These are phyloP conservation scores for Trichoderma hamatum DNA, from an alignment of 2,329 filamentous ascomycete species.

Conservation along the genomic window DNA sequence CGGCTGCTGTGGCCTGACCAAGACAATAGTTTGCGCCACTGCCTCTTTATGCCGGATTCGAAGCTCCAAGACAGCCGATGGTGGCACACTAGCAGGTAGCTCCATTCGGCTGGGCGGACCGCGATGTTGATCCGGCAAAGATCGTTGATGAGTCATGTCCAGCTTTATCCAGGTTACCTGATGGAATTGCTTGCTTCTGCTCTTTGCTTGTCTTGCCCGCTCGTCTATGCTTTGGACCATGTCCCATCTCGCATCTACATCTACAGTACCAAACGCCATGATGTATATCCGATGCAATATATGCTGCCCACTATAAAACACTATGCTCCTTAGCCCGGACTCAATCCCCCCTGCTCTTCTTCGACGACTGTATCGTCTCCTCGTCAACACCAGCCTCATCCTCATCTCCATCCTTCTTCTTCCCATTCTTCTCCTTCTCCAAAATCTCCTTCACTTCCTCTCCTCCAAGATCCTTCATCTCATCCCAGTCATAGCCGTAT, in stretches of 20 bases:
- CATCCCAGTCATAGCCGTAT: conserved; percentile 90
- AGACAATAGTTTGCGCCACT: background rate
- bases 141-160: background rate
- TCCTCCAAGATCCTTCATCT: conserved; percentile 71
- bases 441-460: conserved; percentile 63
- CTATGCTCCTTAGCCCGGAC: background rate
- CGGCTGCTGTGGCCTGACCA: conserved; percentile 2
- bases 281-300: background rate
- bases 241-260: conserved; percentile 33
- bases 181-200: too few relatives aligned
- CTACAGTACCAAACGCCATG: background rate
- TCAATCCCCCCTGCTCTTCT: conserved; percentile 39
- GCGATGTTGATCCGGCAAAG: conserved; percentile 37
- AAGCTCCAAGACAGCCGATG: conserved; percentile 4
- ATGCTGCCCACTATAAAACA: too few relatives aligned
- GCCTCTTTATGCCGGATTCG: background rate
- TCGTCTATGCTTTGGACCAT: background rate
- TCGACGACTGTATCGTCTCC: conserved; percentile 42
- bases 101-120: conserved; percentile 7
- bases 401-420: conserved; percentile 41
- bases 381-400: conserved; percentile 42
- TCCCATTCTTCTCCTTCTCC: conserved; percentile 53
- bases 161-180: too few relatives aligned
- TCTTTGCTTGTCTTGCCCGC: background rate
- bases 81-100: conserved; percentile 13